Evolutionary conservation across 148 eudicot species (phyloP), one percentile per base, ranked within the genome.

Genomic region (Dianthus caryophyllus): DNA sequence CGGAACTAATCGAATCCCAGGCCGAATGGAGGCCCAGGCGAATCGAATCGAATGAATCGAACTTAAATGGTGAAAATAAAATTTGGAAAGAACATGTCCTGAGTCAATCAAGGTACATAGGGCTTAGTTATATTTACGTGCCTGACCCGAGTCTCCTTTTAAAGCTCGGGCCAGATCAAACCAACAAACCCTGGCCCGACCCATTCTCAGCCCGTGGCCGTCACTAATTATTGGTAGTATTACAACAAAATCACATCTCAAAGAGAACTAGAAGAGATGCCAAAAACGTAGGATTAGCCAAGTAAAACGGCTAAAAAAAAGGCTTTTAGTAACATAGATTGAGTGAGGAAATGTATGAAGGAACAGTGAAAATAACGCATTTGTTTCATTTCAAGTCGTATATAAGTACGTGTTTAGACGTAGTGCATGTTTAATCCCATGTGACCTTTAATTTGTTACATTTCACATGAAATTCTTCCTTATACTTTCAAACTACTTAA

Each of bases 401-500:
- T 47, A 47, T 47, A 47, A 36, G 22, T 59, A 31, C 11, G 26
- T 41, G 24, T 25, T 61, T 41, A 70, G 61, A 48, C 65, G 66
- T 69, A 75, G 47, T 54, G 53, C 68, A 29, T 46, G 72, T 59
- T 73, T 75, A 84, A 79, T 53, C 76, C 86, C 96, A 89, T 89
- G 96, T 89, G 89, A 89, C 57, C 81, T 61, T 81, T 50, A n/a
- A n/a, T n/a, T n/a, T n/a, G 71, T 73, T 76, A 79, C 84, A 74
- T 70, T 81, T 74, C 78, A 82, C 89, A 73, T 81, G 89, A 39
- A 64, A n/a, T n/a, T n/a, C n/a, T n/a, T 64, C 9, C 69, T 52
- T 62, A 69, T 61, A 50, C 60, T 63, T 75, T 13, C 8, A 10
- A 18, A 54, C 26, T 64, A 56, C 69, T 65, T 55, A 33, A 65